Percentiles rank a stretch among this genome's conserved stretches.
These are phyloP conservation scores for Elsinoe batatas DNA, from an alignment of 2,329 filamentous ascomycete genomes.

Conservation along the genomic window DNA sequence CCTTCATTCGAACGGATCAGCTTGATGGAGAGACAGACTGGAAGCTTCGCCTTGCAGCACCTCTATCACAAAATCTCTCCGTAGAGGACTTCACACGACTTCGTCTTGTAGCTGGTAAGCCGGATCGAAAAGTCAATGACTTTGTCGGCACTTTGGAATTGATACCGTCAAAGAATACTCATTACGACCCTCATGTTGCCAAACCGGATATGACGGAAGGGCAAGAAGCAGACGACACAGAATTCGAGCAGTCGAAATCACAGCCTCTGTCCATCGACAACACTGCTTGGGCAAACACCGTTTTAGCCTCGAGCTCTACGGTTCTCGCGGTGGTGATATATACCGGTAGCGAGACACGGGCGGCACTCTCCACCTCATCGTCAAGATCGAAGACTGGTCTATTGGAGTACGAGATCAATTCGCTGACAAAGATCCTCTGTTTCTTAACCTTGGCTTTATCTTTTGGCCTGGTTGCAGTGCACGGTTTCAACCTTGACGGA, in stretches of 20 bases:
- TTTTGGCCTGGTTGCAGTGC: conserved; percentile 74
- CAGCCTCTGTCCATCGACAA: conserved; percentile 85
- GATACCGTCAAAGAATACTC: conserved; percentile 41
- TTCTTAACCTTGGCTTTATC: conserved; percentile 78
- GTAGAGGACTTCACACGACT: conserved; percentile 58
- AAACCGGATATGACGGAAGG: conserved; percentile 12
- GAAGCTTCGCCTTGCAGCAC: conserved; percentile 85
- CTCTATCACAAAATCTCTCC: conserved; percentile 70
- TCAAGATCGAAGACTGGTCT: conserved; percentile 91
- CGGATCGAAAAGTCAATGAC: conserved; percentile 88
- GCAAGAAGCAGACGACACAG: conserved; percentile 13
- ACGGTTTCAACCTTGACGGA: conserved; percentile 62
- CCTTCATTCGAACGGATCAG: conserved; percentile 95
- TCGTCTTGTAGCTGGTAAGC: conserved; percentile 72
- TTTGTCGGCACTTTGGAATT: conserved; percentile 86
- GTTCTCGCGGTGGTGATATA: conserved; percentile 88
- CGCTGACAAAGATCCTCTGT: conserved; percentile 90
- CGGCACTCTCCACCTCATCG: conserved; percentile 81
- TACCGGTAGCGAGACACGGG: conserved; percentile 86
- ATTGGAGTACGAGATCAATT: conserved; percentile 93
- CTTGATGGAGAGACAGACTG: conserved; percentile 97
- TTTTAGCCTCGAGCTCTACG: conserved; percentile 83
- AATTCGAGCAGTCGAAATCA: conserved; percentile 31
- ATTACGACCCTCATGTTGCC: conserved; percentile 35
- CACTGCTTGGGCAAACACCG: conserved; percentile 96